A percentile compares a stretch with the other conserved stretches of the same genome.
Conservation (phyloP, 2,329 filamentous ascomycete genomes). For the Ophiostoma sp. region DNA sequence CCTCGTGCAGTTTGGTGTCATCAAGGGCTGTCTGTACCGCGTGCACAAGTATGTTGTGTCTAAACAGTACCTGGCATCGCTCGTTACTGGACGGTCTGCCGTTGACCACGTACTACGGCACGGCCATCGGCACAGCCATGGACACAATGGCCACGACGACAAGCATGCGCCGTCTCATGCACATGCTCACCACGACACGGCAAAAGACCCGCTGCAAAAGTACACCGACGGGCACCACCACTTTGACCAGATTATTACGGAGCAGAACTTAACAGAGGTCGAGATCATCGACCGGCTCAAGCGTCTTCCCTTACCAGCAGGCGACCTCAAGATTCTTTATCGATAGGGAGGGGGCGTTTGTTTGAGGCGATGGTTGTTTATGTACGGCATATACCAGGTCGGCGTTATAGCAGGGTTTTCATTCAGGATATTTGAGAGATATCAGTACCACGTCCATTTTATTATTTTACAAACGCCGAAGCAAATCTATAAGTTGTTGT, state of each 20-base stretch:
- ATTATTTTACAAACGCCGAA: slow-evolving; percentile 5
- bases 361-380: not conserved
- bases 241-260: slow-evolving; percentile 81
- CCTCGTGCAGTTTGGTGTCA: slow-evolving; percentile 92
- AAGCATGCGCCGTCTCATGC: not conserved
- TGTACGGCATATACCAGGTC: slow-evolving; percentile 7
- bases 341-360: slow-evolving; percentile 37
- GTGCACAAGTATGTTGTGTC: slow-evolving; percentile 87
- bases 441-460: slow-evolving; percentile 2
- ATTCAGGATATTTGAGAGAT: not conserved
- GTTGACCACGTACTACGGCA: slow-evolving; percentile 31
- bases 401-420: not conserved
- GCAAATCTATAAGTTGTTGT: not conserved
- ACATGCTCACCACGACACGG: slow-evolving; percentile 28
- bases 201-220: slow-evolving; percentile 57
- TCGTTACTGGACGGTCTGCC: slow-evolving; percentile 56
- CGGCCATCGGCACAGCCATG: slow-evolving; percentile 7
- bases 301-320: slow-evolving; percentile 52
- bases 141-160: slow-evolving; percentile 11
- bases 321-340: slow-evolving; percentile 57
- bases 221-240: slow-evolving; percentile 74
- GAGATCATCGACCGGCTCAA: slow-evolving; percentile 70
- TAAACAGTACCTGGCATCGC: slow-evolving; percentile 58
- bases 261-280: slow-evolving; percentile 67
- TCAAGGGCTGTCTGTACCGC: slow-evolving; percentile 91